Evolutionary conservation across 108 stramenopile species (phyloP), one percentile per base, ranked within the genome.

Genomic region (Ochromonas danica): DNA sequence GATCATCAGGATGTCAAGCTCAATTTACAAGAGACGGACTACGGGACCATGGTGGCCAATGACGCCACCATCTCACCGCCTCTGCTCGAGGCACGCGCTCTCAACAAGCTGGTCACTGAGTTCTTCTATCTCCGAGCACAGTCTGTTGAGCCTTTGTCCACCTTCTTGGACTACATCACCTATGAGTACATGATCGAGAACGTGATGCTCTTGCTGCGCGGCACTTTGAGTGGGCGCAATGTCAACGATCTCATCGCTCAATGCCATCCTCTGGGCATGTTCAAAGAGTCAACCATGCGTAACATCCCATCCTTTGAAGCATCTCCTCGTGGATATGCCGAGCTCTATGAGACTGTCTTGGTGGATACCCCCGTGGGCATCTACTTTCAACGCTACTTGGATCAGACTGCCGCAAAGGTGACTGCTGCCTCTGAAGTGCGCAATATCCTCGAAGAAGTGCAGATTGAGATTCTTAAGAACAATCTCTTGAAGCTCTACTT

Each of bases 121-220:
- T 96, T 99, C 89, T 86, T 95, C 81, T 97, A 94, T 88, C 82
- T 99, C 45, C 91, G 96, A 63, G 93, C 95, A n/a, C 96, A 99
- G 72, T 89, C 96, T 25, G 91, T 94, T 30, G 93, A 96, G 80
- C 97, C 97, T 0, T 90, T 99, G 67, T 86, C 93, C 43, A 94
- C 92, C 61, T 99, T 99, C 88, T 81, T 99, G 45, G 98, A 99
- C 71, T 99, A 96, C 88, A 95, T 99, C 83, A 95, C 94, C 10
- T 96, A 96, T 85, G 98, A 99, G 89, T 99, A 98, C 90, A 97
- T 97, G 97, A 99, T 99, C 86, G 96, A 98, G 82, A 99, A 97
- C 82, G 93, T 99, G 67, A 98, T 99, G 95, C 91, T 96, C 42
- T 88, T 99, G 71, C 89, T 99, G 43, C 97, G 97, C 83, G 97